Percentiles rank a stretch among this genome's conserved stretches.
phyloP scores from a whole-genome alignment of 139 green algal species.

The Desmodesmus armatus region DNA sequence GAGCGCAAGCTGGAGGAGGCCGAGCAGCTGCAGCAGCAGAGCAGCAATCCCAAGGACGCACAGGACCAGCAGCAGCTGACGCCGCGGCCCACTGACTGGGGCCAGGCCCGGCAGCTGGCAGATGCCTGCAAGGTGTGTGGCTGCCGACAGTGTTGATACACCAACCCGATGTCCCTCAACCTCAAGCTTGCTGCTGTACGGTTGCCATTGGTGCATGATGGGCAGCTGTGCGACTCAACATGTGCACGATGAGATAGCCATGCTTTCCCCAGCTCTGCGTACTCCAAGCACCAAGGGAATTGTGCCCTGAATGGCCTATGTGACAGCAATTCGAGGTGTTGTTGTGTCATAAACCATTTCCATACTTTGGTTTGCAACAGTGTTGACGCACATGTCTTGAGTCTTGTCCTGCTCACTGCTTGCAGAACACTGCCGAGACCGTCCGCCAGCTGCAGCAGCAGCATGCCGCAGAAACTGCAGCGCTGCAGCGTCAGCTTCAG shows the following conservation, averaged over 20 bases:
- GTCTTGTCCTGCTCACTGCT: background rate
- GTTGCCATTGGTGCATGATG: no score
- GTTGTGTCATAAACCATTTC: no score
- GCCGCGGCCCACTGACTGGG: background rate
- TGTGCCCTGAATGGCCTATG: no score
- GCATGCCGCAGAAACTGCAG: background rate
- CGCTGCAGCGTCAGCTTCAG: conserved; percentile 6
- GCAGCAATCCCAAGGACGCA: no score
- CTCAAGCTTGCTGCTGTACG: no score
- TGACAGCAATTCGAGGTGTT: no score
- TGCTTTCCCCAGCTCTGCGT: no score
- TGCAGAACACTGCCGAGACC: conserved; percentile 18
- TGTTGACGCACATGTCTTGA: background rate
- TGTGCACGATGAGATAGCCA: no score
- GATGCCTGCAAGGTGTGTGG: conserved; percentile 4
- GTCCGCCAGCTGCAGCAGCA: conserved; percentile 25
- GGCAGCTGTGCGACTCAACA: no score
- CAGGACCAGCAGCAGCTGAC: conserved; percentile 5
- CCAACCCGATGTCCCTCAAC: background rate
- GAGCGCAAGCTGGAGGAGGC: conserved; percentile 6
- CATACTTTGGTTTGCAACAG: no score
- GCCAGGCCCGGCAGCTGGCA: background rate
- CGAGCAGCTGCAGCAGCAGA: conserved; percentile 22
- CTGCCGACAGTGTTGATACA: background rate
- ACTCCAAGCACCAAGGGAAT: no score